phyloP scores from a whole-genome alignment of 768 basidiomycete species.

The Leucogyrophana mollusca region DNA sequence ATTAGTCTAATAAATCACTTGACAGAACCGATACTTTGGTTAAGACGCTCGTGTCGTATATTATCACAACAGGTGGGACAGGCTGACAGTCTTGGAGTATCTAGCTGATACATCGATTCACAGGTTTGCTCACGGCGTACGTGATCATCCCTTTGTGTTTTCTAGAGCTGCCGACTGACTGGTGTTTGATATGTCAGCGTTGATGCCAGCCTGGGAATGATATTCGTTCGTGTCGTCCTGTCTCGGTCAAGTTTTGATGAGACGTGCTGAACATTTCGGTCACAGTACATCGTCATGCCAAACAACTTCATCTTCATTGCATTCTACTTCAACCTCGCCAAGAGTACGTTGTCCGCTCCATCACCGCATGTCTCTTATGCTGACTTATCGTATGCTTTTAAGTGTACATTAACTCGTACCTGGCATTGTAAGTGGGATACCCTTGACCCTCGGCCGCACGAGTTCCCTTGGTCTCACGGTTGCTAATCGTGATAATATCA shows the following conservation, averaged over 20 bases:
- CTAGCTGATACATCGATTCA: conserved; percentile 9
- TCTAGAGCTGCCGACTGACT: not conserved
- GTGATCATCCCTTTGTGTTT: conserved; percentile 10
- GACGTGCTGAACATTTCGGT: not conserved
- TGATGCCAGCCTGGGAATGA: conserved; percentile 44
- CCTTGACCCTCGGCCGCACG: not conserved
- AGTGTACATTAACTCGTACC: conserved; percentile 60
- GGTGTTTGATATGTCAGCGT: conserved; percentile 31
- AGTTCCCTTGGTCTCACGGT: not conserved
- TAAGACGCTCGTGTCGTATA: conserved; percentile 46
- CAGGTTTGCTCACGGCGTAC: conserved; percentile 39
- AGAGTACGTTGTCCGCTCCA: conserved; percentile 35
- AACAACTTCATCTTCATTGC: conserved; percentile 54
- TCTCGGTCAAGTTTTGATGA: no score
- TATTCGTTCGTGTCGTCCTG: conserved; percentile 26
- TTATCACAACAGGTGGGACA: conserved; percentile 52
- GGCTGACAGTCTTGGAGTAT: conserved; percentile 11
- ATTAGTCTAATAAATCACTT: not conserved
- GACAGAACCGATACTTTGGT: conserved; percentile 52
- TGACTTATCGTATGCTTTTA: not conserved
- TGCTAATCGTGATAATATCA: not conserved
- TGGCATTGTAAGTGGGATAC: conserved; percentile 36
- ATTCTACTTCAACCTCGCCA: conserved; percentile 52
- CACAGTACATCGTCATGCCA: conserved; percentile 49
- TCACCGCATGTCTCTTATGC: not conserved